Evolutionary conservation across 345 rosid species (phyloP).

Genomic region (Eucalyptus curtisii): DNA sequence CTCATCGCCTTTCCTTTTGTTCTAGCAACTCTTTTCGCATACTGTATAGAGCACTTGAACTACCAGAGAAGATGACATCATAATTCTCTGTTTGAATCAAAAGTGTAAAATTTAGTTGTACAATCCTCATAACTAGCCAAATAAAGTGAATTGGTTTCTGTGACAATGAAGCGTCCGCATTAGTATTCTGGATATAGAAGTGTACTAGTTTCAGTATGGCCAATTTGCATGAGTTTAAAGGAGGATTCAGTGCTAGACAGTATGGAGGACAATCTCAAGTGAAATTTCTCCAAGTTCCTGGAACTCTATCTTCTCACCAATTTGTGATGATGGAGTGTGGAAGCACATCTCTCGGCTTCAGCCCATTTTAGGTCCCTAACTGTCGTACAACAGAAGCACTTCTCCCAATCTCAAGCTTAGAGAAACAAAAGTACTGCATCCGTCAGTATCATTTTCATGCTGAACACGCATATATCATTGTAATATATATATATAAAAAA

Average conservation of each 20-base stretch:
- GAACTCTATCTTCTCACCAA: background rate
- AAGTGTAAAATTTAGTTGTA: background rate
- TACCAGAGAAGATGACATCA: slow-evolving; percentile 43
- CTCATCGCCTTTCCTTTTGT: slow-evolving; percentile 34
- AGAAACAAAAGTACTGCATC: background rate
- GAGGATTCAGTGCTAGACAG: background rate
- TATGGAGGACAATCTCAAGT: background rate
- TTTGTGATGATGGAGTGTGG: background rate
- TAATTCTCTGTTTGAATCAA: background rate
- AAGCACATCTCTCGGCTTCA: background rate
- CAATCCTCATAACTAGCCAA: background rate
- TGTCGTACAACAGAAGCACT: background rate
- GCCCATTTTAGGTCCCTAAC: background rate
- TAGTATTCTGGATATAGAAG: background rate
- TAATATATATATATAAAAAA: background rate
- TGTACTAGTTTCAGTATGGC: background rate
- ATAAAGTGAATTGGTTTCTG: background rate
- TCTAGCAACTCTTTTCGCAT: slow-evolving; percentile 44
- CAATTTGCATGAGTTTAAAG: background rate
- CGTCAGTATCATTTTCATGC: background rate
- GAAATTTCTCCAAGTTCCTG: background rate
- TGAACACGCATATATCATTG: background rate
- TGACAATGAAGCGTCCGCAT: background rate
- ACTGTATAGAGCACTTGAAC: slow-evolving; percentile 37
- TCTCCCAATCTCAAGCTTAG: background rate